A percentile compares a stretch with the other conserved stretches of the same genome.
phyloP scores from a whole-genome alignment of 208 protist species.

The Kentomonas sorsogonicus region DNA sequence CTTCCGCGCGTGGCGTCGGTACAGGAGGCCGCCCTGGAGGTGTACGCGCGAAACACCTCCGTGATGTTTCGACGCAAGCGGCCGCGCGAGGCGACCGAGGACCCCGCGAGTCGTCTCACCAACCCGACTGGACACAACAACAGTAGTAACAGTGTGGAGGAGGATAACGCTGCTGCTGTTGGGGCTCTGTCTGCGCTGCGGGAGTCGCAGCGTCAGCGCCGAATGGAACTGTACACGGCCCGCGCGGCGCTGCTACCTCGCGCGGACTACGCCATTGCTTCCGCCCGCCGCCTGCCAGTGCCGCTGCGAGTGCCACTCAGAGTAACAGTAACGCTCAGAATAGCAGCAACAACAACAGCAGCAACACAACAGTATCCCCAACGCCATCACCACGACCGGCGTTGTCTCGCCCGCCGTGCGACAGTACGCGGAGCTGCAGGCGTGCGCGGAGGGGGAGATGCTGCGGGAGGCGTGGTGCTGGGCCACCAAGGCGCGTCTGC shows the following conservation, averaged over 20 bases:
- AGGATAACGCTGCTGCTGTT: not conserved
- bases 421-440: conserved; percentile 40
- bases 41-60: not conserved
- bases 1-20: not conserved
- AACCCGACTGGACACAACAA: not conserved
- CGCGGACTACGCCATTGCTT: conserved; percentile 13
- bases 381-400: not conserved
- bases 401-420: conserved; percentile 50
- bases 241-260: conserved; percentile 48
- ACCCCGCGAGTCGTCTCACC: not conserved
- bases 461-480: conserved; percentile 39
- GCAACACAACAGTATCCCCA: not conserved
- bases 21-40: not conserved
- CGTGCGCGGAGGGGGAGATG: conserved; percentile 51
- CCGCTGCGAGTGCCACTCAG: no score
- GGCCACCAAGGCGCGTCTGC: conserved; percentile 46
- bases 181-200: conserved; percentile 5
- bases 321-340: not conserved
- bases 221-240: conserved; percentile 49
- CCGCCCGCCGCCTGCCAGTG: no score
- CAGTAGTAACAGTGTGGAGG: no score
- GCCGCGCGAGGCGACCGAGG: not conserved
- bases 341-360: not conserved
- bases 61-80: not conserved
- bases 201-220: conserved; percentile 31